Evolutionary conservation across 805 yeast species (phyloP).

Genomic region (Cyberlindnera galapagoensis): DNA sequence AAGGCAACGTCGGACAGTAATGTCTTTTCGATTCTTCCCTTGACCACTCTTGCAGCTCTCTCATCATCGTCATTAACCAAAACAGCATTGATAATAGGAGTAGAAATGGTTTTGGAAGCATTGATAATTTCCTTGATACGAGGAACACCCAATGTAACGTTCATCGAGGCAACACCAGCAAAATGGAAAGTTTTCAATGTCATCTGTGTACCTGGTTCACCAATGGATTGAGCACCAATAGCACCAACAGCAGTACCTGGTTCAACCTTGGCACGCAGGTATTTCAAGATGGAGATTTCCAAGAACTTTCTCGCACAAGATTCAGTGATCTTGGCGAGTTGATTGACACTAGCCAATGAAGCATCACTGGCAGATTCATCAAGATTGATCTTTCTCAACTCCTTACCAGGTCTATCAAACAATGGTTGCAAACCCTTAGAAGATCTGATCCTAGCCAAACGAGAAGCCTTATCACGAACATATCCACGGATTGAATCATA

Average conservation of each 20-base stretch:
- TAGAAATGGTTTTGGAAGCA: conserved; percentile 90
- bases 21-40: conserved; percentile 95
- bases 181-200: conserved; percentile 94
- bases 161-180: conserved; percentile 99
- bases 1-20: conserved; percentile 77
- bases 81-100: conserved; percentile 94
- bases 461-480: conserved; percentile 47
- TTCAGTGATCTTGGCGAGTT: conserved; percentile 60
- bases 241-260: conserved; percentile 99
- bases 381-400: conserved; percentile 32
- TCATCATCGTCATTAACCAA: conserved; percentile 91
- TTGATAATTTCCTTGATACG: conserved; percentile 98
- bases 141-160: conserved; percentile 97
- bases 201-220: conserved; percentile 99
- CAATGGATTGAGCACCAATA: conserved; percentile 97
- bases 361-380: conserved; percentile 31
- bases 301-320: conserved; percentile 58
- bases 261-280: conserved; percentile 86
- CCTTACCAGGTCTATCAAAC: conserved; percentile 38
- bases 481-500: conserved; percentile 70
- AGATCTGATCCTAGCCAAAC: conserved; percentile 51
- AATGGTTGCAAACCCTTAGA: conserved; percentile 43
- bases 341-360: conserved; percentile 47
- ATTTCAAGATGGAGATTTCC: conserved; percentile 71
- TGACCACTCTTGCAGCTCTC: conserved; percentile 97